phyloP scores from a whole-genome alignment of 2,329 filamentous ascomycete genomes.

The Esteya vermicola region DNA sequence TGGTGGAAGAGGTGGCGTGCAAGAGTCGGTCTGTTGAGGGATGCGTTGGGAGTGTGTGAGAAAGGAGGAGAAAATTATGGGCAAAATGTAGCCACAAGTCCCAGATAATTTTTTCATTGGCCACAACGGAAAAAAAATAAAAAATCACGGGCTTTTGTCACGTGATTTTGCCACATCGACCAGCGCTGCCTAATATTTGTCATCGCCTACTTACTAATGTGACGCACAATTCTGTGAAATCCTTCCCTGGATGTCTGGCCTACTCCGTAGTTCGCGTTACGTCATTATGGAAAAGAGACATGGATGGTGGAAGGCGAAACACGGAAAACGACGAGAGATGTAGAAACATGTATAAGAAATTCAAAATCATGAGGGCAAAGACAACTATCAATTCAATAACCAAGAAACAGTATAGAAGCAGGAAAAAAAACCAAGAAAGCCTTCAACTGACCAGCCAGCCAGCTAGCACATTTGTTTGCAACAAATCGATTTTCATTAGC shows the following conservation, averaged over 20 bases:
- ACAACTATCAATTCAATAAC: not conserved
- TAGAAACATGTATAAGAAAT: not conserved
- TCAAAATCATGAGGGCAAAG: not conserved
- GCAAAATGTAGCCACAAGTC: not conserved
- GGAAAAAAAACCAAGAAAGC: not conserved
- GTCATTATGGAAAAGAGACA: too few species aligned
- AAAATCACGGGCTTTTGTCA: not conserved
- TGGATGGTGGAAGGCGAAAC: too few species aligned
- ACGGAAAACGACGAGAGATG: not conserved
- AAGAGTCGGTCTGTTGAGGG: not conserved
- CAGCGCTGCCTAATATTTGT: too few species aligned
- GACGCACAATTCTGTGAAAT: too few species aligned
- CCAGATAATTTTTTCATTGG: not conserved
- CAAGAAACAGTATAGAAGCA: not conserved
- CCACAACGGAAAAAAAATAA: not conserved
- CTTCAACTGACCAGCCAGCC: not conserved
- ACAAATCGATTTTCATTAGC: not conserved
- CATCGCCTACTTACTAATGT: too few species aligned
- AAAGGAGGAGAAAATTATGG: not conserved
- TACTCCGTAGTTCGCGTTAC: too few species aligned
- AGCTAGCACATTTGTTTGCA: not conserved
- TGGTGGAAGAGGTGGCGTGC: not conserved
- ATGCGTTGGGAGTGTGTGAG: not conserved
- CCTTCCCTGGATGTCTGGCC: too few species aligned
- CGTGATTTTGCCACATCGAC: not conserved